A percentile compares a stretch with the other conserved stretches of the same genome.
These are phyloP conservation scores for Hymenoscyphus scutula DNA, from an alignment of 2,329 filamentous ascomycete genomes.

Conservation along the genomic window DNA sequence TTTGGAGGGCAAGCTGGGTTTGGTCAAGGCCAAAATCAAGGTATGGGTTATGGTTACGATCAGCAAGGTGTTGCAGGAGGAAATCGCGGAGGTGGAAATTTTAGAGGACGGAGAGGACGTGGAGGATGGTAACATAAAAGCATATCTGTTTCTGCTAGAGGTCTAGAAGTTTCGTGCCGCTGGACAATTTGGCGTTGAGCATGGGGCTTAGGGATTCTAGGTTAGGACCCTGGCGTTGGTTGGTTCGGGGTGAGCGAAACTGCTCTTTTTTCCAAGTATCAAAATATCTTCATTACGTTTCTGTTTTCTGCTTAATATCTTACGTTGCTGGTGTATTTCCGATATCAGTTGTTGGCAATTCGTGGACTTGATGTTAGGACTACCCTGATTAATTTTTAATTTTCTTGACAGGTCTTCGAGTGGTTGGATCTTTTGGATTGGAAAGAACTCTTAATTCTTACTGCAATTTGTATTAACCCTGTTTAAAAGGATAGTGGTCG, in stretches of 20 bases:
- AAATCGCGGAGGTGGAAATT: conserved; percentile 34
- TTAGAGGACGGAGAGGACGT: conserved; percentile 33
- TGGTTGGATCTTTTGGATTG: too few relatives aligned
- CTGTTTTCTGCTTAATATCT: not conserved
- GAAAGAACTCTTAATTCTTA: too few relatives aligned
- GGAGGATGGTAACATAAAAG: conserved; percentile 18
- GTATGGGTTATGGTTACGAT: conserved; percentile 34
- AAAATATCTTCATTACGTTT: not conserved
- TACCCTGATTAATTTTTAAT: too few relatives aligned
- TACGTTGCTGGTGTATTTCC: not conserved
- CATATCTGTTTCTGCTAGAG: not conserved
- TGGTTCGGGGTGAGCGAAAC: not conserved
- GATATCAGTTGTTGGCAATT: not conserved
- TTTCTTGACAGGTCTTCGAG: too few relatives aligned
- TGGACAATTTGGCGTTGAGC: not conserved
- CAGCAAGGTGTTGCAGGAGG: conserved; percentile 24
- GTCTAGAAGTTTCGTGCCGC: not conserved
- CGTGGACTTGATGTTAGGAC: not conserved
- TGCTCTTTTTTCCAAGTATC: not conserved
- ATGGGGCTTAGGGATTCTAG: not conserved
- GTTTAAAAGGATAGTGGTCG: too few relatives aligned
- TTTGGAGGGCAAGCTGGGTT: conserved; percentile 54
- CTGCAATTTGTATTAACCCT: too few relatives aligned
- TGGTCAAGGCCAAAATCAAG: conserved; percentile 36
- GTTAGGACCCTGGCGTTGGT: not conserved